These are phyloP conservation scores for Oryza officinalis DNA, from an alignment of 176 grass and related monocot genomes.

Conservation along the genomic window DNA sequence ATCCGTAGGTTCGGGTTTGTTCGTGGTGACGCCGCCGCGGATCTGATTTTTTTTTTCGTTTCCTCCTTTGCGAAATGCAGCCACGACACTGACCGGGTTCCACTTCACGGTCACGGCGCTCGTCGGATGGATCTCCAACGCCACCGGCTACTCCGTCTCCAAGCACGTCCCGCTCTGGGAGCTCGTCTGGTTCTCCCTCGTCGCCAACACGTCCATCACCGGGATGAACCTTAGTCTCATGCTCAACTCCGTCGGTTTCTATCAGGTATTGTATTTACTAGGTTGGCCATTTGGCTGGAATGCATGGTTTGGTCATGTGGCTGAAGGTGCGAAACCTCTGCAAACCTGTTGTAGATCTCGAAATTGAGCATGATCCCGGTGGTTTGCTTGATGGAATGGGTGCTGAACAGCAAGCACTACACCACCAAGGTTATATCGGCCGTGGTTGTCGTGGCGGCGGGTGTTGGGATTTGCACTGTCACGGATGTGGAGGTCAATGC, in stretches of 20 bases:
- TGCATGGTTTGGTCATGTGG: not conserved
- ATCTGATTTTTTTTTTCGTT: constrained; percentile 29
- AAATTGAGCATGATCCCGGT: constrained; percentile 98
- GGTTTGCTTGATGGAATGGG: constrained; percentile 89
- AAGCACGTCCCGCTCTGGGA: constrained; percentile 93
- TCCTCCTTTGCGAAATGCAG: constrained; percentile 34
- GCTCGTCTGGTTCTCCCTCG: constrained; percentile 92
- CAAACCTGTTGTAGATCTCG: constrained; percentile 61
- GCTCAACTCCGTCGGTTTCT: constrained; percentile 93
- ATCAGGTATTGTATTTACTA: constrained; percentile 50
- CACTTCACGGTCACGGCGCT: constrained; percentile 91
- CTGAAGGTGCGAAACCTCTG: constrained; percentile 2
- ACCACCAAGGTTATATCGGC: constrained; percentile 68
- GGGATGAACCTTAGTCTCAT: constrained; percentile 97
- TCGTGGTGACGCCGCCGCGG: not conserved
- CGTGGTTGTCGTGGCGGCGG: constrained; percentile 70
- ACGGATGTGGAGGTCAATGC: constrained; percentile 87
- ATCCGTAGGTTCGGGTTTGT: not conserved
- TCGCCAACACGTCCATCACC: constrained; percentile 93
- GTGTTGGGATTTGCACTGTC: constrained; percentile 85
- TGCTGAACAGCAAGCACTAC: constrained; percentile 81
- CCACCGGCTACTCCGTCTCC: constrained; percentile 78
- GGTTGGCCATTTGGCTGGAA: not conserved
- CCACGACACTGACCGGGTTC: constrained; percentile 89
- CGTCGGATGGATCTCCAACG: constrained; percentile 88